Evolutionary conservation across 192 early-diverging fungal species (phyloP).

Genomic region (Entrophospora sp.): DNA sequence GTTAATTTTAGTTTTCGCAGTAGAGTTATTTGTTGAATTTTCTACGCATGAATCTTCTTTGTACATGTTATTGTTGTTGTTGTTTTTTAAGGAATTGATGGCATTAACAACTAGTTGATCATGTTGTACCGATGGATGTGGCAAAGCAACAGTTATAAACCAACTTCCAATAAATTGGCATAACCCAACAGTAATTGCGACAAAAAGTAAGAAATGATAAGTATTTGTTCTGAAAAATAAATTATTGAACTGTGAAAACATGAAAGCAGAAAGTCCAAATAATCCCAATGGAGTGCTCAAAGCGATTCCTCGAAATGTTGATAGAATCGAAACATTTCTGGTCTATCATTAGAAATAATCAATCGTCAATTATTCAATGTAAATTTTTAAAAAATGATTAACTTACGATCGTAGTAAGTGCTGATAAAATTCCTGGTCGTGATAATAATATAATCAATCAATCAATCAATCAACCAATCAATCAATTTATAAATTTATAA

Average conservation of each 20-base stretch:
- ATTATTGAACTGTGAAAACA: constrained; percentile 51
- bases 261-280: constrained; percentile 56
- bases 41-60: too few species aligned
- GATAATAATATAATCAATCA: too few species aligned
- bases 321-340: constrained; percentile 35
- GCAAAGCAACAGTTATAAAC: constrained; percentile 2
- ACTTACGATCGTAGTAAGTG: too few species aligned
- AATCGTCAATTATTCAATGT: not conserved
- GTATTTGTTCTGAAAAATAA: constrained; percentile 43
- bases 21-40: too few species aligned
- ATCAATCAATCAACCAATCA: too few species aligned
- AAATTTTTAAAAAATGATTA: not conserved
- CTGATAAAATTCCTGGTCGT: too few species aligned
- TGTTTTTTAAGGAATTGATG: too few species aligned
- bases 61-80: too few species aligned
- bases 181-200: constrained; percentile 38
- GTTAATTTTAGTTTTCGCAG: too few species aligned
- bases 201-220: constrained; percentile 40
- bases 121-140: too few species aligned
- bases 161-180: constrained; percentile 36
- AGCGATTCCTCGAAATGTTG: constrained; percentile 41
- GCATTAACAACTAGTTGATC: too few species aligned
- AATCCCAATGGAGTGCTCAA: constrained; percentile 47
- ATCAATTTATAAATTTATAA: not conserved
- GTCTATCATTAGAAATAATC: not conserved